Evolutionary conservation across 1,284 basidiomycete species (phyloP).

Genomic region (Sutorius eximius): DNA sequence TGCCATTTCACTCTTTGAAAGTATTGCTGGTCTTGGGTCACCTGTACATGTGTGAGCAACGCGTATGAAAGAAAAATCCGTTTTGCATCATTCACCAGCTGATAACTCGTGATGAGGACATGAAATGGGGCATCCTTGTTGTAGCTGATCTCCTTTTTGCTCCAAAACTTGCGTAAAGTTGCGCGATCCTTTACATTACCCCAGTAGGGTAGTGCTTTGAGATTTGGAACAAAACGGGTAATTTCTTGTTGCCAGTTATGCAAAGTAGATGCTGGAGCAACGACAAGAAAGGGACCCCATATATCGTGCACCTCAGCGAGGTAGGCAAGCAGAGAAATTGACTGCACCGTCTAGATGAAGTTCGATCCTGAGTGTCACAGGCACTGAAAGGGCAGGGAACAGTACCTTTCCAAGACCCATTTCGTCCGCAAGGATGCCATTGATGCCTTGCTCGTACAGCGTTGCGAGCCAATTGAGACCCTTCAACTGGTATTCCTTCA

Average conservation of each 20-base stretch:
- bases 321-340: conserved; percentile 95
- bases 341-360: conserved; percentile 86
- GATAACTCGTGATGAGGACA: conserved; percentile 96
- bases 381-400: conserved; percentile 3
- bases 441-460: conserved; percentile 98
- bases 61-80: not conserved
- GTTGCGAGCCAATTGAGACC: conserved; percentile 98
- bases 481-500: conserved; percentile 99
- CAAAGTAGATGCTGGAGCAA: conserved; percentile 95
- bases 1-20: conserved; percentile 99
- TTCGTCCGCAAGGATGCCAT: conserved; percentile 97
- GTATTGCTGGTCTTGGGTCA: conserved; percentile 97
- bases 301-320: conserved; percentile 97
- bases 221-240: conserved; percentile 88
- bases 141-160: conserved; percentile 96
- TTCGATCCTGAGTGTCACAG: not conserved
- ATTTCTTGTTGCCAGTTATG: conserved; percentile 99
- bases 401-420: conserved; percentile 94
- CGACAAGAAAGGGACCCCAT: conserved; percentile 99
- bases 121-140: conserved; percentile 96
- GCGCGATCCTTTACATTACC: conserved; percentile 96
- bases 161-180: conserved; percentile 97
- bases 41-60: conserved; percentile 44
- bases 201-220: conserved; percentile 98
- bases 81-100: conserved; percentile 62